Conservation (phyloP, 257 asterid species). For the Solanum ossicruentum region DNA sequence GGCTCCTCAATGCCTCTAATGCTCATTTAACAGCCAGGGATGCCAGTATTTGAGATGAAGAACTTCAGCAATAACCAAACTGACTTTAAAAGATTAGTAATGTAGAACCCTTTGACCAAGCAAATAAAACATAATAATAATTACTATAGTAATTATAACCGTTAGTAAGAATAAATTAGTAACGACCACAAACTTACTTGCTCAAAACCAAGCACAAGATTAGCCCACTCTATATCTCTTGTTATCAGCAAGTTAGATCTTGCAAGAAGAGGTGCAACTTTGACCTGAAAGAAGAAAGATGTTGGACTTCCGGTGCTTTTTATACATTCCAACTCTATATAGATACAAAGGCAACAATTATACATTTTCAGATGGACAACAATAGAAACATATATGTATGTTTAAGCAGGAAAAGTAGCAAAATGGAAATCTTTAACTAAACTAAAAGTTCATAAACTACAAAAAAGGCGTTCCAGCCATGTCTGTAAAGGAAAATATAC, state of each 20-base stretch:
- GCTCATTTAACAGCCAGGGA: background rate
- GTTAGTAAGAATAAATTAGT: background rate
- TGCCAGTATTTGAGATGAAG: background rate
- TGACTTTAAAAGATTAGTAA: background rate
- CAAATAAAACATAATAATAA: background rate
- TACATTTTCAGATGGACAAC: background rate
- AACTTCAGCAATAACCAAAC: background rate
- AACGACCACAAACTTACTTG: slow-evolving; percentile 45
- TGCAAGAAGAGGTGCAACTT: slow-evolving; percentile 87
- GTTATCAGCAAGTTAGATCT: slow-evolving; percentile 94
- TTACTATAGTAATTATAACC: background rate
- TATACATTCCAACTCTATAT: background rate
- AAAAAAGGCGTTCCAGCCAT: background rate
- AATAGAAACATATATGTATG: background rate
- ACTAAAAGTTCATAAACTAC: background rate
- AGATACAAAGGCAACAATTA: background rate
- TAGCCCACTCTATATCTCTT: slow-evolving; percentile 98
- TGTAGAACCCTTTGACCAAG: background rate
- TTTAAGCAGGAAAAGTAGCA: background rate
- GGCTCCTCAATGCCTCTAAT: background rate
- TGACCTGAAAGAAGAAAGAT: slow-evolving; percentile 35
- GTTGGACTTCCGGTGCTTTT: background rate
- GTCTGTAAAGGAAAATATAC: background rate
- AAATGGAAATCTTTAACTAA: background rate
- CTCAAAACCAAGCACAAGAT: slow-evolving; percentile 86